These are phyloP conservation scores for Beauveria caledonica DNA, from an alignment of 2,329 filamentous ascomycete species.

Conservation along the genomic window DNA sequence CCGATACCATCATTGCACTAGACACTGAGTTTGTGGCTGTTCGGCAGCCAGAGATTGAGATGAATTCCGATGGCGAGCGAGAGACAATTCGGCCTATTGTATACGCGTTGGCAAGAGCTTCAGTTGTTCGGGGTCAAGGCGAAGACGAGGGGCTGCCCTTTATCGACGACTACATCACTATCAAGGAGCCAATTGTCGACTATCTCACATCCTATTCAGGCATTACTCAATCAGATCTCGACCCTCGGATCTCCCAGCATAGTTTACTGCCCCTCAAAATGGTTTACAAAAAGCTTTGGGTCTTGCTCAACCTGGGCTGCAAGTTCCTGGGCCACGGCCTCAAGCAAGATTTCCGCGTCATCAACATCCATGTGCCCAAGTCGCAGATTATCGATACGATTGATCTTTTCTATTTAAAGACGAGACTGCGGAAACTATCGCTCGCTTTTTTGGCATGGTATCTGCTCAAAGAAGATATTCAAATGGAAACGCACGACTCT, in stretches of 20 bases:
- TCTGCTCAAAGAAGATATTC: conserved; percentile 87
- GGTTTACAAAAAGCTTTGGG: conserved; percentile 97
- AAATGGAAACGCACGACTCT: conserved; percentile 84
- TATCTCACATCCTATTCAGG: conserved; percentile 93
- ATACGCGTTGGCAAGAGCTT: conserved; percentile 86
- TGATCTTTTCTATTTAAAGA: conserved; percentile 77
- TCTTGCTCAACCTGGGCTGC: conserved; percentile 88
- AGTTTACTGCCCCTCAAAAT: conserved; percentile 81
- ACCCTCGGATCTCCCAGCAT: conserved; percentile 68
- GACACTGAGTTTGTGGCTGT: conserved; percentile 96
- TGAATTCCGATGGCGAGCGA: conserved; percentile 87
- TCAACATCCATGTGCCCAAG: conserved; percentile 93
- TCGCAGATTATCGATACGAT: conserved; percentile 90
- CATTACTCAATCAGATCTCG: conserved; percentile 77
- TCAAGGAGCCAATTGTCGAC: conserved; percentile 85
- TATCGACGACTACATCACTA: conserved; percentile 94
- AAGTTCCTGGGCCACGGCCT: conserved; percentile 90
- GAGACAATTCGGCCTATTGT: conserved; percentile 88
- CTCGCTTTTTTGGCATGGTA: conserved; percentile 88
- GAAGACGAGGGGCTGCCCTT: conserved; percentile 75
- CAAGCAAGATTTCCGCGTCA: conserved; percentile 92
- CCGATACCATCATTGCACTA: conserved; percentile 72
- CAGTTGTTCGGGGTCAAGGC: conserved; percentile 75
- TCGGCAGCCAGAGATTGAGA: conserved; percentile 87
- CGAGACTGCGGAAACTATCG: conserved; percentile 76